A percentile compares a stretch with the other conserved stretches of the same genome.
Conservation (phyloP, 164 flowering plant species). For the Macadamia integrifolia region DNA sequence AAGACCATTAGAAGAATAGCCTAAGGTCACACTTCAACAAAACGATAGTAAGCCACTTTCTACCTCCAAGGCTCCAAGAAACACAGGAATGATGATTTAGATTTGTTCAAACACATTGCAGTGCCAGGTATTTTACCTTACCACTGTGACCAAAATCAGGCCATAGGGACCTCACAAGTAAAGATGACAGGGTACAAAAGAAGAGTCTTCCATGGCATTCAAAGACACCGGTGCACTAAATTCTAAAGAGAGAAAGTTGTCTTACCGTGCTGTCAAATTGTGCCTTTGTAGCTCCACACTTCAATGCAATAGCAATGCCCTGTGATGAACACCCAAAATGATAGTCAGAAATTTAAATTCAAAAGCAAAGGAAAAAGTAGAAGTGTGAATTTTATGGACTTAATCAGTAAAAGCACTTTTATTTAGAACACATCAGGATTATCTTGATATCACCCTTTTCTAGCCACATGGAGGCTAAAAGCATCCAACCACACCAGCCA, state of each 20-base stretch:
- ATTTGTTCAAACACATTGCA: background rate
- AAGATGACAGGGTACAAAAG: no score
- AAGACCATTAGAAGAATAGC: no score
- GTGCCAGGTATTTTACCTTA: background rate
- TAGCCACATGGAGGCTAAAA: background rate
- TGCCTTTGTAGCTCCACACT: slow-evolving; percentile 95
- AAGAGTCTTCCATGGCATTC: no score
- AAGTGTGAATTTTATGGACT: background rate
- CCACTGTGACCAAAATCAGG: background rate
- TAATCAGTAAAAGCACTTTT: background rate
- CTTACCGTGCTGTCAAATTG: slow-evolving; percentile 95
- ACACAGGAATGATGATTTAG: no score
- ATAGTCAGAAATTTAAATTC: no score
- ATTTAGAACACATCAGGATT: no score
- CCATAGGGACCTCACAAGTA: background rate
- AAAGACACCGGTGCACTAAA: background rate
- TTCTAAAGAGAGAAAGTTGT: background rate
- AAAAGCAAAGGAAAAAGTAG: no score
- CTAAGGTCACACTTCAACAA: no score
- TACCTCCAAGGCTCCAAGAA: no score
- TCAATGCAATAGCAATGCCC: slow-evolving; percentile 93
- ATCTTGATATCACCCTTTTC: no score
- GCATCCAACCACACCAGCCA: background rate
- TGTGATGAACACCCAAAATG: slow-evolving; percentile 18
- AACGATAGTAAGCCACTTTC: no score